Conservation (phyloP, 352 stramenopile genomes). For the Phytophthora litchii region DNA sequence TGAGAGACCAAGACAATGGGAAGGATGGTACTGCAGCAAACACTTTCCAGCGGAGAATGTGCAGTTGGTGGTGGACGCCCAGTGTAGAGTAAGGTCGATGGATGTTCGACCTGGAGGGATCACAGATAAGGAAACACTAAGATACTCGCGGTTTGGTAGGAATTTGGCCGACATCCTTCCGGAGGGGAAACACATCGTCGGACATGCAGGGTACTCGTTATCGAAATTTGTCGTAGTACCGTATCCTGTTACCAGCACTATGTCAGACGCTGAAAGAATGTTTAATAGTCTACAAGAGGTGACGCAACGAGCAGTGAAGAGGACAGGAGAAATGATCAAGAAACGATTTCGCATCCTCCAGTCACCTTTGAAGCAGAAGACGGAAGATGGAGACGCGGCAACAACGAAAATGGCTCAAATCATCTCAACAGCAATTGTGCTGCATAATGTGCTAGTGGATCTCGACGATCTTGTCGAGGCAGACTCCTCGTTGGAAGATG, state of each 20-base stretch:
- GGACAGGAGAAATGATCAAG: slow-evolving; percentile 27
- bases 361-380: slow-evolving; percentile 20
- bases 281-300: slow-evolving; percentile 23
- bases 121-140: slow-evolving; percentile 23
- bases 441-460: slow-evolving; percentile 28
- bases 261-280: slow-evolving; percentile 12
- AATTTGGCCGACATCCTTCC: slow-evolving; percentile 19
- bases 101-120: slow-evolving; percentile 26
- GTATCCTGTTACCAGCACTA: slow-evolving; percentile 14
- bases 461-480: slow-evolving; percentile 21
- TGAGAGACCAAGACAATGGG: slow-evolving; percentile 17
- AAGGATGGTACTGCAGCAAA: slow-evolving; percentile 30
- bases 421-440: slow-evolving; percentile 23
- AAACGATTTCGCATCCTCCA: slow-evolving; percentile 32
- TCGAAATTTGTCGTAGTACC: slow-evolving; percentile 27
- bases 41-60: slow-evolving; percentile 31
- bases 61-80: slow-evolving; percentile 29
- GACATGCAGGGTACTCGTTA: slow-evolving; percentile 19
- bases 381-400: slow-evolving; percentile 24
- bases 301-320: slow-evolving; percentile 22
- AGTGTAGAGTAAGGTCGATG: slow-evolving; percentile 28
- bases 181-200: slow-evolving; percentile 27
- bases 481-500: slow-evolving; percentile 20
- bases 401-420: slow-evolving; percentile 32
- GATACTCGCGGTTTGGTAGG: slow-evolving; percentile 24